A percentile compares a stretch with the other conserved stretches of the same genome.
Evolutionary conservation across 1,139 yeast species (phyloP).

Genomic region (Blastobotrys raffinosifermentans): DNA sequence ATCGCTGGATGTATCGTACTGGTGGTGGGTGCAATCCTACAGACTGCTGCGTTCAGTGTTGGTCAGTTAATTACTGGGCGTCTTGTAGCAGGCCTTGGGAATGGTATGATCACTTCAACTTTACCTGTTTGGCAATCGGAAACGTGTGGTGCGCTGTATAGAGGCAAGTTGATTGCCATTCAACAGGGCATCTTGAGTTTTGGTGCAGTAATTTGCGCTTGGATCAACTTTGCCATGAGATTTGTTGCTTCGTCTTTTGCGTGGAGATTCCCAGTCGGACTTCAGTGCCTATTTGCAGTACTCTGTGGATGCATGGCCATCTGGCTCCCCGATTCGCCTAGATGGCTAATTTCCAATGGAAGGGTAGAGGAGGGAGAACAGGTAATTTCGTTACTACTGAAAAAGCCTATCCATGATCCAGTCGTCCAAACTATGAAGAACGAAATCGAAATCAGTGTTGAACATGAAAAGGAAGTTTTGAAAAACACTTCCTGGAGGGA

Average conservation of each 20-base stretch:
- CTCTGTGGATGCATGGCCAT: background rate
- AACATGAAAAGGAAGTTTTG: slow-evolving; percentile 3
- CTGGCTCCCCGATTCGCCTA: slow-evolving; percentile 43
- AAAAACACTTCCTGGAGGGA: background rate
- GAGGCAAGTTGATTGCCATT: slow-evolving; percentile 14
- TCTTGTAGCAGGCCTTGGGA: slow-evolving; percentile 67
- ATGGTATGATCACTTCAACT: slow-evolving; percentile 42
- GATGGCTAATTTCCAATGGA: slow-evolving; percentile 13
- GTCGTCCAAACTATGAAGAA: slow-evolving; percentile 6
- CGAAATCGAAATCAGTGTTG: slow-evolving; percentile 2
- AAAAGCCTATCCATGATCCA: slow-evolving; percentile 1
- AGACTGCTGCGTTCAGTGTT: slow-evolving; percentile 49
- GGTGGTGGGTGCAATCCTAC: slow-evolving; percentile 25
- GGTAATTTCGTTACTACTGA: slow-evolving; percentile 22
- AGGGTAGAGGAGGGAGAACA: no score
- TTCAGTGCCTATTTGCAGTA: slow-evolving; percentile 1
- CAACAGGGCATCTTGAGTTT: slow-evolving; percentile 21
- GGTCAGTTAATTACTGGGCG: slow-evolving; percentile 73
- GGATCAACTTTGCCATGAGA: slow-evolving; percentile 52
- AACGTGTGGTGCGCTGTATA: slow-evolving; percentile 13
- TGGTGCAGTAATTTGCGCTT: slow-evolving; percentile 23
- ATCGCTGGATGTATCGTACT: slow-evolving; percentile 8
- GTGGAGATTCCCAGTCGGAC: slow-evolving; percentile 2
- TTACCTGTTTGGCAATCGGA: slow-evolving; percentile 18
- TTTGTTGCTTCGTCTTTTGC: slow-evolving; percentile 35